Evolutionary conservation across 495 filamentous ascomycete species (phyloP).

Genomic region (Xylaria sp.): DNA sequence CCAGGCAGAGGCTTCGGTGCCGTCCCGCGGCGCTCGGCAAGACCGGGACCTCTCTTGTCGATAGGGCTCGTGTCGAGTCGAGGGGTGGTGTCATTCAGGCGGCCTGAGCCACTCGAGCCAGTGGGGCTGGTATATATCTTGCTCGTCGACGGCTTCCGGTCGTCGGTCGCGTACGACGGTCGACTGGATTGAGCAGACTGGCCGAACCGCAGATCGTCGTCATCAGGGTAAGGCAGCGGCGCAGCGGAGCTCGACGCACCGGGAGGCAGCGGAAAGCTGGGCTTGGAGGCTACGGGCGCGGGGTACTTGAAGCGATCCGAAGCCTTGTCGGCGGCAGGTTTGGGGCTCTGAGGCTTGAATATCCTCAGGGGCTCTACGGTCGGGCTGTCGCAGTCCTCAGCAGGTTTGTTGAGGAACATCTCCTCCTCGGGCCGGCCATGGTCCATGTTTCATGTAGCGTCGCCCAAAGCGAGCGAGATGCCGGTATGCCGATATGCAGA

Average conservation of each 20-base stretch:
- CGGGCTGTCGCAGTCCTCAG: slow-evolving; percentile 67
- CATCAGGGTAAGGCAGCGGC: slow-evolving; percentile 80
- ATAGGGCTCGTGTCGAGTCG: slow-evolving; percentile 54
- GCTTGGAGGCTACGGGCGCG: slow-evolving; percentile 50
- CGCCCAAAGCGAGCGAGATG: slow-evolving; percentile 10
- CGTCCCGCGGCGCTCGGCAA: slow-evolving; percentile 76
- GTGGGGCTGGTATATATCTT: slow-evolving; percentile 47
- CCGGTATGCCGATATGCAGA: no score
- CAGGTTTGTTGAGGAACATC: slow-evolving; percentile 73
- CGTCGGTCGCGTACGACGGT: slow-evolving; percentile 56
- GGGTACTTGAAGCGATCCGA: slow-evolving; percentile 57
- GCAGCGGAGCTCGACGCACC: slow-evolving; percentile 68
- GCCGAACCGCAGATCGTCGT: slow-evolving; percentile 57
- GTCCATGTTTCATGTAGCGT: slow-evolving; percentile 37
- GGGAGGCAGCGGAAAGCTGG: slow-evolving; percentile 64
- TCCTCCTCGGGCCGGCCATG: slow-evolving; percentile 74
- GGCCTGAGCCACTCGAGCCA: slow-evolving; percentile 41
- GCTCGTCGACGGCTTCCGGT: slow-evolving; percentile 42
- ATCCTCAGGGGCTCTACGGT: slow-evolving; percentile 87
- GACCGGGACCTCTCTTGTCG: slow-evolving; percentile 58
- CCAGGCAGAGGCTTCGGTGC: slow-evolving; percentile 70
- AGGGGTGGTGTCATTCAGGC: slow-evolving; percentile 50
- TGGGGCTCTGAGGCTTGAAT: slow-evolving; percentile 69
- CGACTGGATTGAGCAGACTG: slow-evolving; percentile 48
- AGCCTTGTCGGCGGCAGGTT: slow-evolving; percentile 52